Conservation (phyloP, 345 rosid genomes). For the Carallia pectinifolia region DNA sequence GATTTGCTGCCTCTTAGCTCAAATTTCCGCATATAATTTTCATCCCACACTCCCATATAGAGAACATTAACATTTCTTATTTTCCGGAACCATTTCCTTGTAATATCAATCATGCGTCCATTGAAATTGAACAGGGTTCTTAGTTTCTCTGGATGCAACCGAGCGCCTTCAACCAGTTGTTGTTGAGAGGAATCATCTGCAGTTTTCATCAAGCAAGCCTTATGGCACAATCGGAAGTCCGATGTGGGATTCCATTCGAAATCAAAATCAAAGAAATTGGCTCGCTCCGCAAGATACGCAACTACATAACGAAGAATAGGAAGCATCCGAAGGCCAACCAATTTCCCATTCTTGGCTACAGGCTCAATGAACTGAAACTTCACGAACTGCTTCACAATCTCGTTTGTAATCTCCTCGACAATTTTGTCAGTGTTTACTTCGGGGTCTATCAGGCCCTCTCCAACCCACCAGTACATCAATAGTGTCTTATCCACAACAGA, state of each 20-base stretch:
- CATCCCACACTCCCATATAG: conserved; percentile 45
- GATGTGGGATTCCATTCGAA: conserved; percentile 22
- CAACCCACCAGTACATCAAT: conserved; percentile 33
- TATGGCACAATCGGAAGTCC: conserved; percentile 1
- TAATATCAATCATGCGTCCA: conserved; percentile 40
- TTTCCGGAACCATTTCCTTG: conserved; percentile 34
- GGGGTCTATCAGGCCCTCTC: conserved; percentile 34
- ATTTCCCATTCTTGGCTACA: conserved; percentile 13
- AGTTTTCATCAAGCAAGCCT: conserved; percentile 42
- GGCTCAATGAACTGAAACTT: conserved; percentile 30
- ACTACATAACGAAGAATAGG: conserved; percentile 21
- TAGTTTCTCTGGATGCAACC: conserved; percentile 6
- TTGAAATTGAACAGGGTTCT: conserved; percentile 49
- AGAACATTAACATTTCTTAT: conserved; percentile 32
- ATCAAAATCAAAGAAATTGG: conserved; percentile 24
- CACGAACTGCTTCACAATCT: not conserved
- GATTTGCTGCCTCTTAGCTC: too few relatives aligned
- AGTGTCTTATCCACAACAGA: conserved; percentile 18
- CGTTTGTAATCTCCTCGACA: not conserved
- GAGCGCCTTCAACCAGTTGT: too few relatives aligned
- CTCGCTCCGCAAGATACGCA: conserved; percentile 26
- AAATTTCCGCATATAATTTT: too few relatives aligned
- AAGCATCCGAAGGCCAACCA: too few relatives aligned
- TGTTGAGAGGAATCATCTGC: not conserved
- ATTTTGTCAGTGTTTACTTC: not conserved